These are phyloP conservation scores for Tetratostichococcus sp. DNA, from an alignment of 139 green algal species.

Conservation along the genomic window DNA sequence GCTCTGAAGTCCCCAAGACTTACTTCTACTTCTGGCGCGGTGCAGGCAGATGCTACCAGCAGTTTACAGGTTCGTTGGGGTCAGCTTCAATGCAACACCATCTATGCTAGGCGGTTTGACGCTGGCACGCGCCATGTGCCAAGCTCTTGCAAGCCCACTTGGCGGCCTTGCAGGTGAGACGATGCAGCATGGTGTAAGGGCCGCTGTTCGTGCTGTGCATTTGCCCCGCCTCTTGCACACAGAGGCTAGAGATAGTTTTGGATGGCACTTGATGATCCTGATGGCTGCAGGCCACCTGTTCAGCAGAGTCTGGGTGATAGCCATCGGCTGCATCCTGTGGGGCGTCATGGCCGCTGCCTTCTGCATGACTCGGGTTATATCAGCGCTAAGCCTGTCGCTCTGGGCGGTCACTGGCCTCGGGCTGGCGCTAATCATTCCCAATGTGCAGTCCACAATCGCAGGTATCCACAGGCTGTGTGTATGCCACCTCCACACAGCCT, in stretches of 20 bases:
- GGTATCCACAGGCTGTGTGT: too few relatives aligned
- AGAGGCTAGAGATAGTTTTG: too few relatives aligned
- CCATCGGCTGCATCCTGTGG: slow-evolving; percentile 67
- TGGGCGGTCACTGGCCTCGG: slow-evolving; percentile 69
- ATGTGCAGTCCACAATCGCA: not conserved
- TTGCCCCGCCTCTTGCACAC: too few relatives aligned
- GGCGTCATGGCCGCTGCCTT: slow-evolving; percentile 62
- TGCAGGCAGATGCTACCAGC: slow-evolving; percentile 59
- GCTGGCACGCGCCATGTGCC: slow-evolving; percentile 58
- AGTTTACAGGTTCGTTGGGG: slow-evolving; percentile 67
- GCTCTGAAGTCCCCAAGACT: too few relatives aligned
- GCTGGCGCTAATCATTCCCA: slow-evolving; percentile 68
- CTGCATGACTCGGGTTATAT: not conserved
- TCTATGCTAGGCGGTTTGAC: slow-evolving; percentile 65
- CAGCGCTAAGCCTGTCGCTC: slow-evolving; percentile 13
- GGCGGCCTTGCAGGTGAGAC: slow-evolving; percentile 43
- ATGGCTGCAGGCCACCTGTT: slow-evolving; percentile 27
- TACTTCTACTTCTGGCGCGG: too few relatives aligned
- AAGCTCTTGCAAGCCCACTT: slow-evolving; percentile 47
- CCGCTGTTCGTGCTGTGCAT: too few relatives aligned
- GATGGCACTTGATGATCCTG: not conserved
- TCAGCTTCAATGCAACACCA: slow-evolving; percentile 53
- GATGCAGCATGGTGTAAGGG: too few relatives aligned
- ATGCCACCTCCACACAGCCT: too few relatives aligned
- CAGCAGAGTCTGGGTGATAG: slow-evolving; percentile 51